Evolutionary conservation across 2,329 filamentous ascomycete species (phyloP).

Genomic region (Penicillium sp.): DNA sequence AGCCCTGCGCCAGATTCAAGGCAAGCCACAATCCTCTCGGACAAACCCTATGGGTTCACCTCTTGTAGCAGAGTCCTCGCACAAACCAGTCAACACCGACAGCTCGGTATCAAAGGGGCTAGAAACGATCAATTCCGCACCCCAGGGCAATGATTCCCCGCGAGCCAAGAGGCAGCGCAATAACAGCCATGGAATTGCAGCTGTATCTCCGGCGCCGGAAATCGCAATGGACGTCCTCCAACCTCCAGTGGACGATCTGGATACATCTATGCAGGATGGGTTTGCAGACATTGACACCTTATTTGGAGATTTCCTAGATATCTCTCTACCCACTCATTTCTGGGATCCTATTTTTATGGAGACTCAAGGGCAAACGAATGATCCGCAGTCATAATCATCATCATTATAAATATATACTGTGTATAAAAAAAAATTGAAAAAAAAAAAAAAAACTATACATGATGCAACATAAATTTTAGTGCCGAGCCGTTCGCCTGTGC

Average conservation of each 20-base stretch:
- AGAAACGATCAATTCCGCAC: neutral
- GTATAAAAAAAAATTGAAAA: neutral
- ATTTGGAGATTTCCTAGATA: constrained; percentile 37
- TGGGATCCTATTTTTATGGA: constrained; percentile 37
- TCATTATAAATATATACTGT: constrained; percentile 13
- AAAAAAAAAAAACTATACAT: constrained; percentile 3
- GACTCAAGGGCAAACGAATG: neutral
- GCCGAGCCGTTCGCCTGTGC: neutral
- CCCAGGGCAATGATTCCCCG: neutral
- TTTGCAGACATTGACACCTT: constrained; percentile 38
- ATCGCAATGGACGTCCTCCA: constrained; percentile 35
- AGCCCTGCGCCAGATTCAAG: constrained; percentile 34
- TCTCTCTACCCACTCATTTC: constrained; percentile 37
- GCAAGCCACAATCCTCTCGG: constrained; percentile 9
- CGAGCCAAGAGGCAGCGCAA: constrained; percentile 3
- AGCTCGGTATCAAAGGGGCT: neutral
- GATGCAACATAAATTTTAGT: neutral
- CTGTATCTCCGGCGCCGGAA: constrained; percentile 6
- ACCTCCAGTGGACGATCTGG: constrained; percentile 43
- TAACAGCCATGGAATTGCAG: neutral
- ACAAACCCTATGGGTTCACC: neutral
- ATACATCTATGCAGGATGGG: constrained; percentile 26
- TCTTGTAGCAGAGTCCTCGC: neutral
- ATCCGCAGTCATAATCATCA: constrained; percentile 11
- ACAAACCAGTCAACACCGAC: neutral